phyloP scores from a whole-genome alignment of 345 rosid species.

The Mercurialis annua region DNA sequence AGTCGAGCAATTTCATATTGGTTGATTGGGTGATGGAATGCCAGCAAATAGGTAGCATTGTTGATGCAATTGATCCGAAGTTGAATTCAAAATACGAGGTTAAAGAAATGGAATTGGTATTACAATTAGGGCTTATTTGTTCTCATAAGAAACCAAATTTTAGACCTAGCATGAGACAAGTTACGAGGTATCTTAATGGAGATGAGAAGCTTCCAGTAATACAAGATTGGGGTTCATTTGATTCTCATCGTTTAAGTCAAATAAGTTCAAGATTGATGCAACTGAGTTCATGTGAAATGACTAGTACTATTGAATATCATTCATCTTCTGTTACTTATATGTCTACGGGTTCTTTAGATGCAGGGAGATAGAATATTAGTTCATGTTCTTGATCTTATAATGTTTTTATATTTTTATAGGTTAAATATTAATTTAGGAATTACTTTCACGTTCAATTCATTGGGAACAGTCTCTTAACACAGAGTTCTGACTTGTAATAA shows the following conservation, averaged over 20 bases:
- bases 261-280: slow-evolving; percentile 20
- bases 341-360: slow-evolving; percentile 32
- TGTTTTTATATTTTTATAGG: too few relatives aligned
- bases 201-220: slow-evolving; percentile 44
- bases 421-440: too few relatives aligned
- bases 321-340: slow-evolving; percentile 29
- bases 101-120: slow-evolving; percentile 44
- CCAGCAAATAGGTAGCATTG: slow-evolving; percentile 26
- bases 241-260: slow-evolving; percentile 16
- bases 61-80: slow-evolving; percentile 45
- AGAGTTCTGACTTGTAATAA: too few relatives aligned
- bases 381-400: too few relatives aligned
- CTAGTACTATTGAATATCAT: slow-evolving; percentile 13
- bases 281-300: slow-evolving; percentile 24
- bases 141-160: slow-evolving; percentile 37
- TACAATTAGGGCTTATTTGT: slow-evolving; percentile 52
- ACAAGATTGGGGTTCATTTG: slow-evolving; percentile 21
- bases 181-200: slow-evolving; percentile 45
- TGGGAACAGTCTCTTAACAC: too few relatives aligned
- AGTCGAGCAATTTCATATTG: slow-evolving; percentile 24
- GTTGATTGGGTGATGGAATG: slow-evolving; percentile 39
- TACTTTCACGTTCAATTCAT: too few relatives aligned
- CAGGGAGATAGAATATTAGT: slow-evolving; percentile 35
- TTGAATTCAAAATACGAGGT: slow-evolving; percentile 30
- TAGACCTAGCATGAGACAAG: slow-evolving; percentile 61